These are phyloP conservation scores for Aspergillus amoenus DNA, from an alignment of 2,329 filamentous ascomycete genomes.

Conservation along the genomic window DNA sequence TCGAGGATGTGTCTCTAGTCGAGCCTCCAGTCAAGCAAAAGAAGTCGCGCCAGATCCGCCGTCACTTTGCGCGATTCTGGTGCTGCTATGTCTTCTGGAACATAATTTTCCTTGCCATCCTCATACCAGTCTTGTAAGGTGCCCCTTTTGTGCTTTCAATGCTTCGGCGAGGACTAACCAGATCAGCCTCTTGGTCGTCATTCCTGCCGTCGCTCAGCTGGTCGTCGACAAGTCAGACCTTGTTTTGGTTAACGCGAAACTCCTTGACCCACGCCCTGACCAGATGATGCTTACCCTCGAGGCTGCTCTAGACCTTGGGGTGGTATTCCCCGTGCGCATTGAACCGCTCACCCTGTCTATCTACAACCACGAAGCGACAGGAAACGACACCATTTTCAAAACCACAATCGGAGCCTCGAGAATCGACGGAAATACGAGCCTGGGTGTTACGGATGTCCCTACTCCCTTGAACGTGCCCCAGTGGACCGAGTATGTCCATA, in stretches of 20 bases:
- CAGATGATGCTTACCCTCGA: conserved; percentile 34
- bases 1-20: conserved; percentile 29
- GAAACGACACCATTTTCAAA: conserved; percentile 30
- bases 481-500: conserved; percentile 34
- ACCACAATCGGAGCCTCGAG: conserved; percentile 23
- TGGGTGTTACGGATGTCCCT: conserved; percentile 23
- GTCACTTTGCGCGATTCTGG: conserved; percentile 42
- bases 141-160: neutral
- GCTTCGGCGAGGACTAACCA: conserved; percentile 1
- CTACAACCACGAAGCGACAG: conserved; percentile 30
- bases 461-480: conserved; percentile 28
- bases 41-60: conserved; percentile 27
- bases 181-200: conserved; percentile 38
- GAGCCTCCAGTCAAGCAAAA: conserved; percentile 20
- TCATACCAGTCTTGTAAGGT: conserved; percentile 42
- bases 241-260: conserved; percentile 34
- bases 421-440: conserved; percentile 37
- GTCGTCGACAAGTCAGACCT: conserved; percentile 39
- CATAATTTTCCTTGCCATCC: conserved; percentile 40
- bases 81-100: conserved; percentile 35
- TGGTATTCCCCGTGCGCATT: conserved; percentile 37
- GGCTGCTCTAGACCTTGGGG: conserved; percentile 38
- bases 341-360: conserved; percentile 34
- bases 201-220: conserved; percentile 43
- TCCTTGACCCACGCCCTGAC: conserved; percentile 36